Evolutionary conservation across 225 moss, liverwort and hornwort genomes (phyloP), one percentile per base, ranked within the genome.

Genomic region (Physcomitrium patens): DNA sequence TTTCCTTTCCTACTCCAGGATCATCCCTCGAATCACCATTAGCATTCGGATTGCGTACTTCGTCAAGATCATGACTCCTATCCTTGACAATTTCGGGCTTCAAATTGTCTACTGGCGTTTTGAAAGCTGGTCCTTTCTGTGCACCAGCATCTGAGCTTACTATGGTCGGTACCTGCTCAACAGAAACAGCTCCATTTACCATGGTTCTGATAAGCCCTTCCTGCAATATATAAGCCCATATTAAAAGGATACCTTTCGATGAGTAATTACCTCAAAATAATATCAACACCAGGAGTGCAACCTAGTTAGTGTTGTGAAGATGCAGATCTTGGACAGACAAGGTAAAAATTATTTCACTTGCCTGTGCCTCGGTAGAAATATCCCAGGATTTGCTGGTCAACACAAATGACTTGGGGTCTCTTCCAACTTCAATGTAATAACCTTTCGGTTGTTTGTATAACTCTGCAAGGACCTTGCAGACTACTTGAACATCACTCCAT

Each of bases 351-450:
- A 1, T 1, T 56, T 1, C 16, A 74, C 87, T 41, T 77, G 71
- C 90, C 90, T 84, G 84, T 37, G 76, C 77, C 69, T 86, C 82
- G n/a, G 79, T 70, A 26, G 91, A 84, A 52, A 82, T 79, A 55
- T 91, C 91, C 91, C 91, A 91, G 12, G 88, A 88, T 73, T 82
- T 88, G 61, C 88, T 91, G 16, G 77, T 83, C 82, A 91, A 73
- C 27, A 91, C 91, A 81, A 91, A 91, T 18, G 91, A 84, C 65
- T 88, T 91, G 45, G 75, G 55, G 52, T 88, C 88, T 46, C 78
- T 82, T 17, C 91, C 86, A 12, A 91, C 91, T 89, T 91, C 91
- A 74, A 88, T 68, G 72, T 89, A 91, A 65, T 44, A 53, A 19
- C 80, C 84, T 55, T 82, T 86, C 26, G 88, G 88, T 67, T 79